Conservation (phyloP, 495 filamentous ascomycete species). For the Tuber umbilicatum region DNA sequence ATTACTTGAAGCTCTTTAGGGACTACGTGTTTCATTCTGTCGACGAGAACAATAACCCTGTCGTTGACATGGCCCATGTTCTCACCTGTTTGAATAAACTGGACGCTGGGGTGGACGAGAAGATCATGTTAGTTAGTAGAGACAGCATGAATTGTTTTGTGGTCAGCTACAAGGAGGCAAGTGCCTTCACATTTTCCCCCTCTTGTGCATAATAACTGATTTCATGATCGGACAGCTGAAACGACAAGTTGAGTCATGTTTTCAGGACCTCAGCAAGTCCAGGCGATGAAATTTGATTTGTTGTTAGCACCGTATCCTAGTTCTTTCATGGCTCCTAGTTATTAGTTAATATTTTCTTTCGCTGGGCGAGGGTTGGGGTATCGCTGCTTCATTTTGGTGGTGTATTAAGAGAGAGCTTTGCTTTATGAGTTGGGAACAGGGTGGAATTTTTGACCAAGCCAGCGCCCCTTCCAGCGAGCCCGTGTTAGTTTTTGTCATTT, state of each 20-base stretch:
- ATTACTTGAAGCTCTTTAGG: slow-evolving; percentile 84
- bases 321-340: background rate
- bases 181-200: background rate
- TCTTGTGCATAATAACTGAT: background rate
- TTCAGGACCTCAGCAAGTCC: slow-evolving; percentile 32
- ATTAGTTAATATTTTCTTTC: background rate
- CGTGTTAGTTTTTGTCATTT: background rate
- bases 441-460: background rate
- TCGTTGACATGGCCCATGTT: slow-evolving; percentile 78
- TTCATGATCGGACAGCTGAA: slow-evolving; percentile 21
- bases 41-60: slow-evolving; percentile 70
- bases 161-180: slow-evolving; percentile 70
- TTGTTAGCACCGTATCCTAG: background rate
- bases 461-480: background rate
- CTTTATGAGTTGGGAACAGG: background rate
- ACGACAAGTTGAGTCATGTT: slow-evolving; percentile 32
- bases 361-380: background rate
- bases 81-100: slow-evolving; percentile 78
- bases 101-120: slow-evolving; percentile 83
- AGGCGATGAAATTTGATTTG: background rate
- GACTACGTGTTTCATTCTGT: slow-evolving; percentile 97
- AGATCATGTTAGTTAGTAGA: slow-evolving; percentile 72
- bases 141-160: slow-evolving; percentile 83
- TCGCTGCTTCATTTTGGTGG: background rate
- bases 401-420: background rate